Conservation (phyloP, 2,329 filamentous ascomycete species). For the Dothiorella sarmentorum region DNA sequence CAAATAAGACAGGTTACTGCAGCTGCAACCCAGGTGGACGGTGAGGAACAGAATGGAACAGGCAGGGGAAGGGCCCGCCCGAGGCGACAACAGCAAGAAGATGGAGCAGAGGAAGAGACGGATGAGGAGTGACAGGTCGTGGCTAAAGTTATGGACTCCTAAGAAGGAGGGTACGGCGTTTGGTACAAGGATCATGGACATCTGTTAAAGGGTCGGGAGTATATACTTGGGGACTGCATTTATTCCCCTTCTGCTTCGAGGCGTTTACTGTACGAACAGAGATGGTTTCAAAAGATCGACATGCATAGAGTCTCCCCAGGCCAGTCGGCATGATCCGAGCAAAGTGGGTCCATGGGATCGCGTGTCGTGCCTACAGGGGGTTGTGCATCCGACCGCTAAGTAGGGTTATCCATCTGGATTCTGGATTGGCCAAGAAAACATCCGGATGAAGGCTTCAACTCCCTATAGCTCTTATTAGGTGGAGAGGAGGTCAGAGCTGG, state of each 20-base stretch:
- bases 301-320: not conserved
- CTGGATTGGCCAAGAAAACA: too few relatives aligned
- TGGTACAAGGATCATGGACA: not conserved
- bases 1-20: not conserved
- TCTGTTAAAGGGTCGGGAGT: not conserved
- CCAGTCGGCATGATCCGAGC: not conserved
- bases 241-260: not conserved
- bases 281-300: not conserved
- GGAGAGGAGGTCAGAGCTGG: too few relatives aligned
- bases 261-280: too few relatives aligned
- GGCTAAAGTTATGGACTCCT: not conserved
- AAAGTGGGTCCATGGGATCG: not conserved
- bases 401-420: too few relatives aligned
- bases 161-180: conserved; percentile 11
- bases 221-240: not conserved
- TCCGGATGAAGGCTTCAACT: too few relatives aligned
- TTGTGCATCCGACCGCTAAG: too few relatives aligned
- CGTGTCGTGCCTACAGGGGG: too few relatives aligned
- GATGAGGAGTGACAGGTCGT: not conserved
- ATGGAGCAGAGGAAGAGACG: conserved; percentile 3
- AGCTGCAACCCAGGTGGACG: not conserved
- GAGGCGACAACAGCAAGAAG: conserved; percentile 3
- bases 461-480: too few relatives aligned
- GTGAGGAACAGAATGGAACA: not conserved
- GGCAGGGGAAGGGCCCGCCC: not conserved